phyloP scores from a whole-genome alignment of 192 early-diverging fungal species.

The Coemansia sp. region DNA sequence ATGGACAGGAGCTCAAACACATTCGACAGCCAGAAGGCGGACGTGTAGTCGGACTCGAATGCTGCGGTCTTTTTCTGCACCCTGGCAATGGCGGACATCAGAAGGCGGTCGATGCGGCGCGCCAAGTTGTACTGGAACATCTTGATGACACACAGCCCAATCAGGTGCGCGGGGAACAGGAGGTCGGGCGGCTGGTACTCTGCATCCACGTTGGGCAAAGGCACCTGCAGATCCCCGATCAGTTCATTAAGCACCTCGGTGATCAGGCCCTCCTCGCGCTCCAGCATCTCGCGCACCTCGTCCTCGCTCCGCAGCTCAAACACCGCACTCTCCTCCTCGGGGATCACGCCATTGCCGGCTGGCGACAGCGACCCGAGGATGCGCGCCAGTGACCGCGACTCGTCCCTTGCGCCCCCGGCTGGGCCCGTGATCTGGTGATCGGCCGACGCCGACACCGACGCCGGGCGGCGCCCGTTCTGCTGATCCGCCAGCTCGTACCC shows the following conservation, averaged over 20 bases:
- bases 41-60: constrained; percentile 55
- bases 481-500: constrained; percentile 41
- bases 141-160: constrained; percentile 80
- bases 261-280: constrained; percentile 63
- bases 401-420: constrained; percentile 38
- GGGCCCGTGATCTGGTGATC: too few species aligned
- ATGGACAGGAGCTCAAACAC: constrained; percentile 92
- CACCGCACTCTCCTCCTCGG: constrained; percentile 9
- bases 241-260: constrained; percentile 88
- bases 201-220: constrained; percentile 75
- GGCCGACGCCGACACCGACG: background rate
- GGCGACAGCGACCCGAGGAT: constrained; percentile 39
- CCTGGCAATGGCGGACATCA: constrained; percentile 83
- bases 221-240: constrained; percentile 85
- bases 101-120: constrained; percentile 74
- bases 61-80: constrained; percentile 70
- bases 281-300: constrained; percentile 50
- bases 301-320: constrained; percentile 36
- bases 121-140: constrained; percentile 83
- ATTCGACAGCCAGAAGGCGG: constrained; percentile 97
- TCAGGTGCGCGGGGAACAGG: constrained; percentile 92
- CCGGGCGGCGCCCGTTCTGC: too few species aligned
- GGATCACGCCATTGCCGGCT: constrained; percentile 8
- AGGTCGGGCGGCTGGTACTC: constrained; percentile 68
- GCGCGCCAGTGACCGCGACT: constrained; percentile 39